phyloP scores from a whole-genome alignment of 1,284 basidiomycete species.

The Melampsora larici-populina region DNA sequence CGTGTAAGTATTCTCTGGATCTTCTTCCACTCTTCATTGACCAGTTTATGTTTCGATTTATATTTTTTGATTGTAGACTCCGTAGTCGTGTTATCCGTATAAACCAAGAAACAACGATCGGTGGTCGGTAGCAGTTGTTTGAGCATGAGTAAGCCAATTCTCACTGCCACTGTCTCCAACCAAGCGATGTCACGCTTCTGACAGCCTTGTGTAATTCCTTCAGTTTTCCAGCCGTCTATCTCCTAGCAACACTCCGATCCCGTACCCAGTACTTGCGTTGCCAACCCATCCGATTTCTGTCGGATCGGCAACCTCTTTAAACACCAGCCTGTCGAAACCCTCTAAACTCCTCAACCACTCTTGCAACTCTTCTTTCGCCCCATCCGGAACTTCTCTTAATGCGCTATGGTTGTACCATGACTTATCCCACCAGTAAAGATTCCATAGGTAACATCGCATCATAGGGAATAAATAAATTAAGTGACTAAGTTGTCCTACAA shows the following conservation, averaged over 20 bases:
- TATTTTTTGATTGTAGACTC: too few relatives aligned
- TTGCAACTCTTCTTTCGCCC: neutral
- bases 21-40: too few relatives aligned
- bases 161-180: too few relatives aligned
- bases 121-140: too few relatives aligned
- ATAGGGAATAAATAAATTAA: neutral
- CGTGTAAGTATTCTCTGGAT: neutral
- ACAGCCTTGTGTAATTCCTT: neutral
- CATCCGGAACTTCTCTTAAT: neutral
- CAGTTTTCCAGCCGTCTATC: neutral
- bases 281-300: neutral
- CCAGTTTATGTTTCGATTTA: too few relatives aligned
- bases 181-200: neutral
- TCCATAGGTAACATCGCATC: neutral
- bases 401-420: neutral
- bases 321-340: neutral
- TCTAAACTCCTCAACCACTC: neutral
- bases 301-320: neutral
- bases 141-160: too few relatives aligned
- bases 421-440: neutral
- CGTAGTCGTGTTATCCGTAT: too few relatives aligned
- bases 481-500: too few relatives aligned
- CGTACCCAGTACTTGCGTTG: neutral
- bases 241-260: neutral
- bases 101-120: too few relatives aligned